Evolutionary conservation across 176 grass and related monocot species (phyloP), one percentile per base, ranked within the genome.

Genomic region (Musa schizocarpa): DNA sequence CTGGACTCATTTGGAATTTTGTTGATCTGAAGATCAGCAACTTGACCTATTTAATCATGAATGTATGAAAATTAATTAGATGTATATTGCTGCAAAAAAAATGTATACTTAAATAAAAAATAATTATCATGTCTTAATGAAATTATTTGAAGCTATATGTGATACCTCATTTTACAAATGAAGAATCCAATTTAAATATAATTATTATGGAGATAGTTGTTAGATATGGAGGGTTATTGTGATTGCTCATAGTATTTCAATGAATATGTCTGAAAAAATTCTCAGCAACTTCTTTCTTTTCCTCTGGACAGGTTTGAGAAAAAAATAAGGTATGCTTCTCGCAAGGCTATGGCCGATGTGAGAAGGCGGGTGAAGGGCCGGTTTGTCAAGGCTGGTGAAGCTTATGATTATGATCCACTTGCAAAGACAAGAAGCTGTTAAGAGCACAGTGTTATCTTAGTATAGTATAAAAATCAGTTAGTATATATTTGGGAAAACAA

Each of bases 241-340:
- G 34, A 6, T 43, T 43, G 34, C 34, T 43, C 34, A 43, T 50
- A 53, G n/a, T 24, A 24, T 43, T 49, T 8, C 11, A 19, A 69
- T 69, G 25, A 12, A 23, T 16, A 50, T 69, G 23, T 16, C 6
- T 49, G 14, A 43, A 3, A 43, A 13, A 23, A 54, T 61, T 43
- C 57, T 49, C 54, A 63, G 16, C 14, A 25, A 59, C 54, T 63
- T 48, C 14, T 65, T 53, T 78, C 13, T 52, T 78, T 7, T 22
- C 23, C 68, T 68, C 19, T 78, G 8, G 48, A 84, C 72, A 97
- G 93, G 74, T 97, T 97, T 61, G 93, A 97, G 67, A 92, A 97
- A 83, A 97, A 92, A 75, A 97, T 97, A 56, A 97, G 93, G 80
- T 97, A 97, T 57, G 93, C 84, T 27, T 97, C 93, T 77, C 93